These are phyloP conservation scores for Metschnikowia dekortorum DNA, from an alignment of 805 yeast species.

Conservation along the genomic window DNA sequence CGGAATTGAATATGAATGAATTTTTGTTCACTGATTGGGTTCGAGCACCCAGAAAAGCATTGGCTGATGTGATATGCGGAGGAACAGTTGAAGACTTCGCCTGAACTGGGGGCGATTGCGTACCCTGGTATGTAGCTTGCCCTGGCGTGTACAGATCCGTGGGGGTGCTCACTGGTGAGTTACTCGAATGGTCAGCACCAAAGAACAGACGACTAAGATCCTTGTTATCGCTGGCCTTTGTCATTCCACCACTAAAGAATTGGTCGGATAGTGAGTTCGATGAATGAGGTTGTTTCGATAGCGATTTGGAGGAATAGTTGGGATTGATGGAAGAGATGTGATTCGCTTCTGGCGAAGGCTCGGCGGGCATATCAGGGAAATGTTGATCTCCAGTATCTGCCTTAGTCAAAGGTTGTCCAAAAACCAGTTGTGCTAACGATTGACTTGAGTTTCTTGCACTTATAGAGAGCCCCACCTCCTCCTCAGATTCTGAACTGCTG, in stretches of 20 bases:
- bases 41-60: conserved; percentile 33
- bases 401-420: conserved; percentile 22
- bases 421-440: conserved; percentile 40
- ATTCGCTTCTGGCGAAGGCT: conserved; percentile 24
- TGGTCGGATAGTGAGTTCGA: conserved; percentile 37
- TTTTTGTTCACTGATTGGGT: conserved; percentile 12
- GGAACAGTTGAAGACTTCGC: conserved; percentile 38
- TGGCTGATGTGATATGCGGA: conserved; percentile 40
- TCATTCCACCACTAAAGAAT: conserved; percentile 30
- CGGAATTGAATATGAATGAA: conserved; percentile 37
- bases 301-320: conserved; percentile 30
- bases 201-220: conserved; percentile 14
- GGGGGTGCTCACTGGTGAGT: neutral
- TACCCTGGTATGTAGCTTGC: conserved; percentile 9
- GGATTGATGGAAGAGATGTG: conserved; percentile 31
- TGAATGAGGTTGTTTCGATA: conserved; percentile 40
- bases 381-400: conserved; percentile 15
- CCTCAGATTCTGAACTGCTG: conserved; percentile 22
- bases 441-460: conserved; percentile 38
- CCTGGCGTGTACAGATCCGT: neutral
- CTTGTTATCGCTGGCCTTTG: conserved; percentile 9
- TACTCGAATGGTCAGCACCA: conserved; percentile 6
- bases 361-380: conserved; percentile 18
- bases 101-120: conserved; percentile 22
- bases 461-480: conserved; percentile 36